A percentile compares a stretch with the other conserved stretches of the same genome.
Evolutionary conservation across 768 basidiomycete species (phyloP).

Genomic region (Pleurotus sapidus): DNA sequence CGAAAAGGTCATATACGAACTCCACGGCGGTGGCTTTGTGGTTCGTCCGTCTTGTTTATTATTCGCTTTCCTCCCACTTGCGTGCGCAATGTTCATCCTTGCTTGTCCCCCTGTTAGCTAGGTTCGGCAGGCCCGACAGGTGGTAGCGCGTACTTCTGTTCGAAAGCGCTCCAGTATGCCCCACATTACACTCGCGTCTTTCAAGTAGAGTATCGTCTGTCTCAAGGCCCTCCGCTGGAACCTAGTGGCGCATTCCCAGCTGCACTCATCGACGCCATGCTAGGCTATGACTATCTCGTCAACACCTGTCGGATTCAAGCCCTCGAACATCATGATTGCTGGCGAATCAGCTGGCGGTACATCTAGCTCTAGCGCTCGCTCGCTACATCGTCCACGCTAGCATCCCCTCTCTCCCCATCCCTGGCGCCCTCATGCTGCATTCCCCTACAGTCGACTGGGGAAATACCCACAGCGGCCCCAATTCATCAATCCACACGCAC

Average conservation of each 20-base stretch:
- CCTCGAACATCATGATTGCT: conserved; percentile 39
- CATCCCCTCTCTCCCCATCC: conserved; percentile 13
- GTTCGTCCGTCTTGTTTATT: conserved; percentile 23
- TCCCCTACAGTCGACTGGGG: conserved; percentile 31
- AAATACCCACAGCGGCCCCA: conserved; percentile 15
- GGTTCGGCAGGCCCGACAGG: conserved; percentile 2
- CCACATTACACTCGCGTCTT: conserved; percentile 21
- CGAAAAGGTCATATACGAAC: conserved; percentile 29
- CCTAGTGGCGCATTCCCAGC: conserved; percentile 45
- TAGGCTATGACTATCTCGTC: conserved; percentile 50
- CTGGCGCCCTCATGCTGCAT: conserved; percentile 25
- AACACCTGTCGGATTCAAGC: conserved; percentile 34
- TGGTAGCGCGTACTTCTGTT: conserved; percentile 8
- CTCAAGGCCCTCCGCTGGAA: conserved; percentile 23
- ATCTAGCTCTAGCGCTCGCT: conserved; percentile 37
- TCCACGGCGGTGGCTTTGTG: conserved; percentile 29
- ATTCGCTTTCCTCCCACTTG: conserved; percentile 12
- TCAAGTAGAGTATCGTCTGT: conserved; percentile 47
- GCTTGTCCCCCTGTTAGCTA: neutral
- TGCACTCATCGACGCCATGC: conserved; percentile 47
- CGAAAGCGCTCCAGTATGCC: conserved; percentile 3
- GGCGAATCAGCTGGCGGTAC: conserved; percentile 59
- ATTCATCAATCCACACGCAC: conserved; percentile 14
- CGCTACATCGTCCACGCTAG: conserved; percentile 27
- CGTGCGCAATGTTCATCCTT: neutral